Evolutionary conservation across 352 stramenopile species (phyloP), one percentile per base, ranked within the genome.

Genomic region (Pythium rhizo-oryzae): DNA sequence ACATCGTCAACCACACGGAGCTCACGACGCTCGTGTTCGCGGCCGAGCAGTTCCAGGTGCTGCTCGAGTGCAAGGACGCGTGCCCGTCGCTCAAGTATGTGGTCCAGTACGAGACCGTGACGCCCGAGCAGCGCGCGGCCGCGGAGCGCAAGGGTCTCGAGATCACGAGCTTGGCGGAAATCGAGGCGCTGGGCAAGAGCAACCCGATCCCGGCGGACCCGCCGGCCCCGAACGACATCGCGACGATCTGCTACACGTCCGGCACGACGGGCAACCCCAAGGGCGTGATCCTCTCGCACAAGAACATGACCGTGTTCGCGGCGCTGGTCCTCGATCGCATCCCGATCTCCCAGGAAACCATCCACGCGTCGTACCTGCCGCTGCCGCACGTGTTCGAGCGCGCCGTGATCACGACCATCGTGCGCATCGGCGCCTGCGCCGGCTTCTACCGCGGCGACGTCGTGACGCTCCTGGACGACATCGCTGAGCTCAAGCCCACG

Each of bases 301-400:
- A 75, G 41, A 96, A 93, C 73, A 74, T 93, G 43, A 61, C 67
- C 19, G 52, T 69, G 12, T 62, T 75, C 0, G 28, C 76, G 5
- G 55, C 71, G 15, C 15, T n/a, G 4, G 41, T n/a, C 9, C 0
- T 21, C 9, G 41, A 47, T 8, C 13, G 18, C 15, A 3, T 21
- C 15, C 15, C 41, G 15, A 19, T 47, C 5, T 47, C 18, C 15
- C 3, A 19, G 15, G 41, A 47, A 8, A n/a, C 98, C 74, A 82
- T 98, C 28, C 95, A 99, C 71, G 79, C 99, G 39, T 98, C 90
- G 33, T 99, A 99, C 76, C 80, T 99, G 63, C 97, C 97, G 13
- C 72, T 99, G 50, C 87, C 97, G 1, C 97, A 99, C 77, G 97
- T 99, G 55, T 99, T 99, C 69, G 97, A 99, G 80, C 84, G 97